Evolutionary conservation across 768 basidiomycete species (phyloP), one percentile per base, ranked within the genome.

Genomic region (Lanmaoa rubissima): DNA sequence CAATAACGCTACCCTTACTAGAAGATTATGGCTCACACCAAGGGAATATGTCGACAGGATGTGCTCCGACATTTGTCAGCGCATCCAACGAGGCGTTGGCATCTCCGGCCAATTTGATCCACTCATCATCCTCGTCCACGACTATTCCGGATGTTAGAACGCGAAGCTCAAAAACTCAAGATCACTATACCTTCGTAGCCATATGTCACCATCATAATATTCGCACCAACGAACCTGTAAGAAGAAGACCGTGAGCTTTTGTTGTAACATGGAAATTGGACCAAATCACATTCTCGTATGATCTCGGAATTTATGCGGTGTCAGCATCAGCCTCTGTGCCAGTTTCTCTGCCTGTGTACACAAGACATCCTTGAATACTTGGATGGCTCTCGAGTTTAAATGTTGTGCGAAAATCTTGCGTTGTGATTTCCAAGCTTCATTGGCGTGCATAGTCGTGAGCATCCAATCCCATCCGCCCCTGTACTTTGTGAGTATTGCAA

Each of bases 401-500:
- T 54, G 40, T 31, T 42, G 47, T n/a, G 32, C 17, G 11, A 54
- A 42, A 32, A 54, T 48, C 47, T 54, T 54, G 47, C 53, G 53
- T 6, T 54, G 53, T 11, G 34, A 26, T 17, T 54, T 54, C 53
- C 53, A 54, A 26, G 46, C 39, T 21, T 41, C 47, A 3, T 24
- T 19, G 19, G 40, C 10, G 24, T 34, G 53, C 53, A 48, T 28
- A 10, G 53, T 48, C 39, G 53, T 54, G 40, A 42, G 34, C 53
- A 54, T 54, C 53, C 53, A 54, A 17, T 54, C 53, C 53, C 53
- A 54, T 6, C 53, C 53, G 28, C 53, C 53, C 53, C 53, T 54
- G 38, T 28, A 35, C 31, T 28, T 24, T 12, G 32, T 54, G 39
- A 54, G 53, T 16, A 31, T 8, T 24, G 7, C 16, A 6, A 16